phyloP scores from a whole-genome alignment of 2,329 filamentous ascomycete species.

The Ophiostoma australiae region DNA sequence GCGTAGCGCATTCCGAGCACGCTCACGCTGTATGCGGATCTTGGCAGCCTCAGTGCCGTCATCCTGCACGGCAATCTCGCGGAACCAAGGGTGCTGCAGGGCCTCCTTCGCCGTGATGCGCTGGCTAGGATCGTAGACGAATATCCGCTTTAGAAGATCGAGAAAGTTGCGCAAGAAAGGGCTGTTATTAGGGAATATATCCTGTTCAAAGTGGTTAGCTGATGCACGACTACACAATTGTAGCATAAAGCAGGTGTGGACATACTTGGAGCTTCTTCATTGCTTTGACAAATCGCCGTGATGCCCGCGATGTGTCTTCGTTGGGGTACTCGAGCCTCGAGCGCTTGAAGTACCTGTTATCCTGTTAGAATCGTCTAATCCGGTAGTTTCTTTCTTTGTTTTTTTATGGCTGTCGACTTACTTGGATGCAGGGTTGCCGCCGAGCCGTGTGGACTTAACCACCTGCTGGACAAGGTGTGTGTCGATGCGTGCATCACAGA shows the following conservation, averaged over 20 bases:
- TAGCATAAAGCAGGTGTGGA: neutral
- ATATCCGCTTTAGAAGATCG: constrained; percentile 61
- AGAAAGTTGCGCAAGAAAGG: constrained; percentile 59
- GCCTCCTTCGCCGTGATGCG: constrained; percentile 64
- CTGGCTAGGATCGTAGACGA: constrained; percentile 61
- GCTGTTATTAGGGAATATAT: constrained; percentile 58
- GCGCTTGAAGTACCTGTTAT: constrained; percentile 59
- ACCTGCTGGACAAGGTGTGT: constrained; percentile 53
- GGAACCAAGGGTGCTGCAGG: constrained; percentile 64
- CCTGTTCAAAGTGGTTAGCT: constrained; percentile 42
- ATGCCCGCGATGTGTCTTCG: constrained; percentile 58
- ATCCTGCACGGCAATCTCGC: constrained; percentile 57
- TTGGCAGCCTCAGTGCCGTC: constrained; percentile 65
- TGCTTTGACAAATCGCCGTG: constrained; percentile 62
- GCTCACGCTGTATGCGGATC: constrained; percentile 48
- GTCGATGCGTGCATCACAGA: constrained; percentile 57
- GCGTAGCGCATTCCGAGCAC: neutral
- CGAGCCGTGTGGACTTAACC: constrained; percentile 50
- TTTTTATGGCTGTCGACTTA: constrained; percentile 34
- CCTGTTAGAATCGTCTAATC: neutral
- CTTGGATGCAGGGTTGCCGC: constrained; percentile 59
- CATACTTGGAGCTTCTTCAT: constrained; percentile 62
- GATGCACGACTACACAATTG: too few species aligned
- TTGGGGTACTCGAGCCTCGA: constrained; percentile 61
- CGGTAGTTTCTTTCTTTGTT: too few species aligned